Evolutionary conservation across 2,329 filamentous ascomycete species (phyloP).

Genomic region (Xylaria sp.): DNA sequence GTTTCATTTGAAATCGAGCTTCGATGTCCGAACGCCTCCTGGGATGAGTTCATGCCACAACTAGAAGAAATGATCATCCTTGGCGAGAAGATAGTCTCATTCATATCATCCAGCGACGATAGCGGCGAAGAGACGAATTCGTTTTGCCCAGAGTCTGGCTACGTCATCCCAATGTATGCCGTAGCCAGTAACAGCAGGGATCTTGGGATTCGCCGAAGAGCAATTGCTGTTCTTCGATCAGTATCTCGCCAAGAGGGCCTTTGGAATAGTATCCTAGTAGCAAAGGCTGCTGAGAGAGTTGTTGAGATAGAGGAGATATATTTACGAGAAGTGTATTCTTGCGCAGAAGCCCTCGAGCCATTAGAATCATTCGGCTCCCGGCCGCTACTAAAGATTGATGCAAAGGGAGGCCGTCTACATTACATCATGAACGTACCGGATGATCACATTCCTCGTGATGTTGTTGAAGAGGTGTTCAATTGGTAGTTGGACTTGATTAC

Average conservation of each 20-base stretch:
- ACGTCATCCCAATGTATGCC: slow-evolving; percentile 29
- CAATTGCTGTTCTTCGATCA: slow-evolving; percentile 28
- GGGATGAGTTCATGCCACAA: slow-evolving; percentile 20
- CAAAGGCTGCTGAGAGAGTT: slow-evolving; percentile 22
- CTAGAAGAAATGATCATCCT: slow-evolving; percentile 18
- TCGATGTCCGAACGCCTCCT: slow-evolving; percentile 5
- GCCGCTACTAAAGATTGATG: slow-evolving; percentile 23
- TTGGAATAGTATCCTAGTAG: slow-evolving; percentile 22
- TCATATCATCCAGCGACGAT: not conserved
- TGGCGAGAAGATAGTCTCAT: slow-evolving; percentile 21
- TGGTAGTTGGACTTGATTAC: slow-evolving; percentile 10
- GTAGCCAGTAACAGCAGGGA: slow-evolving; percentile 22
- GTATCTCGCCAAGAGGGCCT: slow-evolving; percentile 26
- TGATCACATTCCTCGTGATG: not conserved
- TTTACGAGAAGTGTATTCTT: not conserved
- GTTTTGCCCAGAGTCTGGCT: slow-evolving; percentile 21
- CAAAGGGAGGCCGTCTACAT: slow-evolving; percentile 21
- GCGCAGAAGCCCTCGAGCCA: not conserved
- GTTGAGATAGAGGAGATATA: slow-evolving; percentile 19
- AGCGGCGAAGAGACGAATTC: not conserved
- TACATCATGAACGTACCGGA: not conserved
- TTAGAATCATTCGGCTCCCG: slow-evolving; percentile 3
- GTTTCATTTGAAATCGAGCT: slow-evolving; percentile 31
- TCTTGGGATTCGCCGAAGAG: slow-evolving; percentile 18
- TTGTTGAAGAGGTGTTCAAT: slow-evolving; percentile 28